Evolutionary conservation across 2,329 filamentous ascomycete species (phyloP), one percentile per base, ranked within the genome.

Genomic region (Fusarium sp.): DNA sequence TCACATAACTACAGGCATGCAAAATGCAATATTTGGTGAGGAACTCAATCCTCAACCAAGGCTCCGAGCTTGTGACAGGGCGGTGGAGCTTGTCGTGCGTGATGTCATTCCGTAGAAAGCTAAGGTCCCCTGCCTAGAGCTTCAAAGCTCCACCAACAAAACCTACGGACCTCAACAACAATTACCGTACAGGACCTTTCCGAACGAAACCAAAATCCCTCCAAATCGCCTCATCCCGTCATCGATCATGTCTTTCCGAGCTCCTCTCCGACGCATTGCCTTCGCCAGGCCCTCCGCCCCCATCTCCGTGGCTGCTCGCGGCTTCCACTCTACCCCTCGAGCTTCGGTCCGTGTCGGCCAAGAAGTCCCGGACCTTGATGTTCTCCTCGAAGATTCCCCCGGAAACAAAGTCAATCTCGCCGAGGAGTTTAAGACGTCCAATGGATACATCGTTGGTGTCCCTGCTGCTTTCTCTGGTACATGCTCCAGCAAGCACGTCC

Each of bases 321-420:
- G 74, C 73, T 94, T 94, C 84, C 91, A 93, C 83, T 83, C 85
- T 68, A 88, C 90, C 37, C 81, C 86, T 48, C 85, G 85, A 49
- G 84, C 84, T 44, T 83, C 88, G 71, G 91, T 98, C 78, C 87
- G 91, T 75, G 89, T 89, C 64, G 94, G 94, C 76, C 94, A 98
- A 79, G 82, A 86, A 72, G 85, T 98, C 58, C 96, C 95, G 45
- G 83, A 89, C 80, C 82, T 95, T 61, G 89, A 94, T 70, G 89
- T 92, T 51, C 87, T 97, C 73, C 90, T 90, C 70, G 92, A 98
- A 83, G 87, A 88, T 81, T 94, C 91, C n/a, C 95, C 95, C 1
- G 93, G 92, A 65, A 97, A 94, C 86, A 96, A 94, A 82, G 89
- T 98, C 80, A 95, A 93, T 81, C 86, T 98, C 63, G 89, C 92